Conservation (phyloP, 768 basidiomycete genomes). For the Mycena metata region DNA sequence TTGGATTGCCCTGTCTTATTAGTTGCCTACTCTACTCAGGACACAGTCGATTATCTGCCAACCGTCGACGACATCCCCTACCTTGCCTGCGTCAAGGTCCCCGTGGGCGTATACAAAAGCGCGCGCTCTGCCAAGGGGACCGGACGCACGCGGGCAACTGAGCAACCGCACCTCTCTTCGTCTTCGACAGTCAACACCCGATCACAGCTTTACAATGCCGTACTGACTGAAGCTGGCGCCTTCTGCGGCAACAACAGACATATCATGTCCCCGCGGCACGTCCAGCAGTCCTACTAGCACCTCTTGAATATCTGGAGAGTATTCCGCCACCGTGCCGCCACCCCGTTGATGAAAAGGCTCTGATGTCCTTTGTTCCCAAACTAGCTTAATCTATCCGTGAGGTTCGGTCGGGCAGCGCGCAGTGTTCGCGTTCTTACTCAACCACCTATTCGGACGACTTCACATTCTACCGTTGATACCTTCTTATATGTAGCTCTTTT, state of each 20-base stretch:
- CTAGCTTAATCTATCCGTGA: slow-evolving; percentile 12
- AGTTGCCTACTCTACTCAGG: slow-evolving; percentile 86
- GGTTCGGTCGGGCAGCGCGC: background rate
- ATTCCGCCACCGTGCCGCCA: slow-evolving; percentile 74
- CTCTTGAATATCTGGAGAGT: slow-evolving; percentile 72
- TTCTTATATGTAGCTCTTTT: too few relatives aligned
- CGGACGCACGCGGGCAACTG: slow-evolving; percentile 35
- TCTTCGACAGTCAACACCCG: too few relatives aligned
- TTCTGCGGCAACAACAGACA: background rate
- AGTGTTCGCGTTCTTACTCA: background rate
- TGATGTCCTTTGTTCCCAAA: slow-evolving; percentile 64
- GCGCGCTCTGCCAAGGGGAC: slow-evolving; percentile 66
- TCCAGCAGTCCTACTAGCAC: slow-evolving; percentile 62
- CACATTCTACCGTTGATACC: too few relatives aligned
- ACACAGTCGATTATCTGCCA: slow-evolving; percentile 66
- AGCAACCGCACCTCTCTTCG: background rate
- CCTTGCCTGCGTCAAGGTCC: slow-evolving; percentile 67
- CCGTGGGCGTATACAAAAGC: slow-evolving; percentile 72
- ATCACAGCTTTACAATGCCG: too few relatives aligned
- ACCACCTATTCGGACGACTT: slow-evolving; percentile 14
- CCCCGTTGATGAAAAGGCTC: slow-evolving; percentile 77
- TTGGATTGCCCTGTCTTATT: slow-evolving; percentile 8
- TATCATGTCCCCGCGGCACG: background rate
- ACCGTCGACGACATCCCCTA: slow-evolving; percentile 73
- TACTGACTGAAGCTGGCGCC: too few relatives aligned